Evolutionary conservation across 345 rosid genomes (phyloP), one percentile per base, ranked within the genome.

Genomic region (Citrus inodora): DNA sequence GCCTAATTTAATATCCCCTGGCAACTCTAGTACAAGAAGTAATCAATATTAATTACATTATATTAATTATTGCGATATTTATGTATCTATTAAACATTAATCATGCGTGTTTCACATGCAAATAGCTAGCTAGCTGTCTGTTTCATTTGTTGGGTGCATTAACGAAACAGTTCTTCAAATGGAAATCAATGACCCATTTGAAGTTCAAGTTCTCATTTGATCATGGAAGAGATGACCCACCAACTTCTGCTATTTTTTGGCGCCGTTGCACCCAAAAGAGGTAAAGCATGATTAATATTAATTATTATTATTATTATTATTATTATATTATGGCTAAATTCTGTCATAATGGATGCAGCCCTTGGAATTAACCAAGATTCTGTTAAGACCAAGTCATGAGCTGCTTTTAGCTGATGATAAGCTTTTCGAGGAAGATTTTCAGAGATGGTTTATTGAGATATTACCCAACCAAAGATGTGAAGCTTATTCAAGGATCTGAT

Each of bases 21-120:
- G 51, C 67, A 33, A 60, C 67, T 38, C 27, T 74, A 30, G 33
- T 59, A 2, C 59, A 80, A 48, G 85, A 86, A 85, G 89, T 87
- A 69, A 9, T 30, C 25, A 73, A 55, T 35, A 66, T 66, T 48
- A 48, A 56, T 2, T 25, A 69, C 8, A 58, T 70, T 48, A 48
- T 4, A 17, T 13, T n/a, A 33, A 6, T 24, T 25, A 7, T 24
- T 4, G 46, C 11, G 0, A 40, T 2, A 40, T 40, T 40, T 9
- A 8, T 40, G 46, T 9, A 40, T 40, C 11, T 9, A 3, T 40
- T 40, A 40, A 40, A 9, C 10, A 2, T 40, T 40, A 40, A 40
- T 9, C 13, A 40, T 40, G 46, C 46, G 1, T 40, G 46, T 38
- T 40, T 40, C 42, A 48, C 4, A 14, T 4, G 2, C 1, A 48